Evolutionary conservation across 2,329 filamentous ascomycete species (phyloP), one percentile per base, ranked within the genome.

Genomic region (Colletotrichum plurivorum): DNA sequence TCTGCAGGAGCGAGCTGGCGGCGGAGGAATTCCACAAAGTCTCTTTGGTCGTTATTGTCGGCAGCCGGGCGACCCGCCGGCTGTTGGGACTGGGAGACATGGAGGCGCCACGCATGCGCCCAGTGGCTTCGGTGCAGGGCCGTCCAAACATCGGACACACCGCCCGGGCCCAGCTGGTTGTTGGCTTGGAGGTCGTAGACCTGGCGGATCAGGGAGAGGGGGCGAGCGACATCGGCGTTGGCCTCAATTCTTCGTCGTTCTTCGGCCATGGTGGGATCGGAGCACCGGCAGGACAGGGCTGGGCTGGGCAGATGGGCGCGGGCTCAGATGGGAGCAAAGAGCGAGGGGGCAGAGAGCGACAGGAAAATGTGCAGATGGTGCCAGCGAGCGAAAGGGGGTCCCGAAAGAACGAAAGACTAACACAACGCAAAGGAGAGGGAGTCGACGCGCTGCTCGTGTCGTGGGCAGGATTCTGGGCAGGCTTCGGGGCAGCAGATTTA

Each of bases 81-180:
- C 16, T 55, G 53, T 9, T 10, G 9, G 18, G 53, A 41, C 53
- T 41, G 53, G 8, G 53, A 8, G 13, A 43, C 53, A 41, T 55
- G 53, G 9, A 55, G 39, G n/a, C 53, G 53, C 53, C 53, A 55
- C 16, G 15, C 53, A 20, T 55, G 53, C 31, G 53, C n/a, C n/a
- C 41, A 55, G 27, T 55, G 53, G 36, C 10, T 41, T 16, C 53
- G 31, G 18, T 41, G 27, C 16, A 55, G 53, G 2, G 27, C 2
- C 13, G 31, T 55, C 53, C 53, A 55, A 5, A 55, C 15, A 4
- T 20, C 36, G 16, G 53, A 31, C 10, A 55, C 16, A n/a, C 31
- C 10, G n/a, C n/a, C 53, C 53, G 53, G 53, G 8, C 9, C 53
- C n/a, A 55, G 8, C n/a, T 55, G 53, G n/a, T 41, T n/a, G 15